phyloP scores from a whole-genome alignment of 331 rosid species.

The Acacia pycnantha region DNA sequence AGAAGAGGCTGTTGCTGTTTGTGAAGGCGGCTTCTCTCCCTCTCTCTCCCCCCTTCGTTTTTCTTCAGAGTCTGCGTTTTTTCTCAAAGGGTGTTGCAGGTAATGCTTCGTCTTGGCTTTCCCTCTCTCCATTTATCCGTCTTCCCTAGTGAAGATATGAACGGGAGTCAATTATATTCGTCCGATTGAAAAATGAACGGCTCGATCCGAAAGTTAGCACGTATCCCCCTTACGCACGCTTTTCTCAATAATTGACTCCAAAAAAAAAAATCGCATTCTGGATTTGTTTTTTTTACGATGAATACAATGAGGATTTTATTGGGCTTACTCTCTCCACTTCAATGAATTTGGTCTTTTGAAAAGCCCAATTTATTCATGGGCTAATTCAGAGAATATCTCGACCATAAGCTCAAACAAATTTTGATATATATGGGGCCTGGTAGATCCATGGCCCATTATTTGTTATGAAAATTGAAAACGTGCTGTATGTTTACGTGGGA shows the following conservation, averaged over 20 bases:
- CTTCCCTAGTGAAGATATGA: slow-evolving; percentile 21
- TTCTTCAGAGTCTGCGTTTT: background rate
- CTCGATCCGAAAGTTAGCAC: slow-evolving; percentile 23
- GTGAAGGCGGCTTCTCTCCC: background rate
- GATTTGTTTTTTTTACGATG: background rate
- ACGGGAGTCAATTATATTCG: slow-evolving; percentile 35
- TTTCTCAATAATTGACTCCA: slow-evolving; percentile 27
- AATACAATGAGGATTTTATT: background rate
- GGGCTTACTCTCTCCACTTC: background rate
- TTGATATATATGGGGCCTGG: no score
- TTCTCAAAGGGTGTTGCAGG: slow-evolving; percentile 31
- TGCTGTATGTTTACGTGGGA: no score
- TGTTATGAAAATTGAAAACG: background rate
- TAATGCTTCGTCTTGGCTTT: background rate
- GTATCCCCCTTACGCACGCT: background rate
- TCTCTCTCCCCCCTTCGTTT: background rate
- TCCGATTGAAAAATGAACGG: slow-evolving; percentile 32
- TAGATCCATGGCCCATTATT: background rate
- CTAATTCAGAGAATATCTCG: background rate
- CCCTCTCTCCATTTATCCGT: slow-evolving; percentile 41
- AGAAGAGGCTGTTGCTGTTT: slow-evolving; percentile 11
- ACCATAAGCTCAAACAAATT: background rate
- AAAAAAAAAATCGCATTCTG: background rate
- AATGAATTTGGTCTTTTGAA: background rate
- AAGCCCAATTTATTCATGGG: background rate